Base-by-base conservation (phyloP, 495 filamentous ascomycete genomes). In the Extremus antarcticus region DNA sequence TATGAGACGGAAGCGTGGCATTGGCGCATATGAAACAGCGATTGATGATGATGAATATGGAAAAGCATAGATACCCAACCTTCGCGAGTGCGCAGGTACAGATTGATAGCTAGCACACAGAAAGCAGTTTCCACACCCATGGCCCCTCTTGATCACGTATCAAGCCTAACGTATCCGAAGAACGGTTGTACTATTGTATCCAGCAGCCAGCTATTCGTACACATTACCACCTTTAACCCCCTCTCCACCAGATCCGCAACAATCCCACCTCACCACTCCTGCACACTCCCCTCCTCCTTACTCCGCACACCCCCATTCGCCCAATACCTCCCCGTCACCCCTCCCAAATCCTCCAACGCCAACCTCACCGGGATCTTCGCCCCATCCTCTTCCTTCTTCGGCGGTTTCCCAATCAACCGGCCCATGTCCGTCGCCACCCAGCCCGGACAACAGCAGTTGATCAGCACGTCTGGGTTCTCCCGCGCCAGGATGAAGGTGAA, bases 361-460 rank as follows among this genome's bases (percentile, higher is more conserved):
- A 64, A 47, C 46, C 54, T 24, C 13, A 62, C 50, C 17, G 61
- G 61, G 22, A 61, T 61, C 47, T n/a, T 21, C n/a, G 61, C 61
- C 21, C 58, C 61, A 35, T 64, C 40, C 50, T 64, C 61, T 20
- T 50, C 25, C 21, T 50, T 51, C 50, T 63, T 63, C 20, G 60
- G 60, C 52, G 60, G 51, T 47, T 51, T 39, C 25, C 56, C 60
- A 2, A 63, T 51, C 21, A 59, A 40, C 13, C 19, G 24, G 1
- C 60, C 60, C 60, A 63, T 59, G 22, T 63, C 60, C 45, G 62
- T 66, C 7, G 54, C 38, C 13, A 68, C 58, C 66, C 68, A 71
- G n/a, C 67, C 68, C 24, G 66, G 67, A 62, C 67, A 71, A 43
- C 68, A 68, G n/a, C 54, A 53, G 50, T 70, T 68, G 25, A 68